Evolutionary conservation across 352 stramenopile genomes (phyloP).

Genomic region (Thalassiosira gravida): DNA sequence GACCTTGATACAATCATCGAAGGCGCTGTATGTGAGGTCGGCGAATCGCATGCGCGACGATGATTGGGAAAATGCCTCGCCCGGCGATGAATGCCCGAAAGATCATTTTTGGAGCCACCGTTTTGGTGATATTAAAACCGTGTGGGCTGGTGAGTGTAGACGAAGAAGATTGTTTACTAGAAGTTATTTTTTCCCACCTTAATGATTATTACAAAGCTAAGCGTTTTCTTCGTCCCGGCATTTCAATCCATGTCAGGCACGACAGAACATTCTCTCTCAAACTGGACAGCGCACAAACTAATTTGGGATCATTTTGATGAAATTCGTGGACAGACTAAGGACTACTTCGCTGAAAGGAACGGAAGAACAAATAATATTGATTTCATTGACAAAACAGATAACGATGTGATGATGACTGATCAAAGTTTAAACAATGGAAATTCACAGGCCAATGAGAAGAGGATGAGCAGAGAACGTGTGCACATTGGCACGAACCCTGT

Average conservation of each 20-base stretch:
- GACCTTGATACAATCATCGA: slow-evolving; percentile 68
- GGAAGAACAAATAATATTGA: too few species aligned
- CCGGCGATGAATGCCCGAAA: slow-evolving; percentile 55
- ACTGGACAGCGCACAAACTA: slow-evolving; percentile 58
- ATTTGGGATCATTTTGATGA: slow-evolving; percentile 84
- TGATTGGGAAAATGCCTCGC: slow-evolving; percentile 36
- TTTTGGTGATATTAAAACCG: slow-evolving; percentile 72
- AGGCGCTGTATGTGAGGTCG: slow-evolving; percentile 67
- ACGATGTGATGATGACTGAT: too few species aligned
- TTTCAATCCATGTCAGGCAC: slow-evolving; percentile 50
- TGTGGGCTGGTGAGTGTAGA: slow-evolving; percentile 54
- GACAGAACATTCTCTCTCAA: slow-evolving; percentile 75
- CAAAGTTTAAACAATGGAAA: too few species aligned
- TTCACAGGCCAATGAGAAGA: too few species aligned
- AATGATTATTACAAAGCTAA: too few species aligned
- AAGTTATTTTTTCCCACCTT: not conserved
- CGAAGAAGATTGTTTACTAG: not conserved
- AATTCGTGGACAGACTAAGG: not conserved
- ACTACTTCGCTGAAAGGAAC: too few species aligned
- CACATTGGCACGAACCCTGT: too few species aligned
- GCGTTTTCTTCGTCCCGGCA: too few species aligned
- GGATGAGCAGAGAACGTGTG: too few species aligned
- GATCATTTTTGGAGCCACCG: slow-evolving; percentile 76
- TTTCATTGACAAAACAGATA: too few species aligned
- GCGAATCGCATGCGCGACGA: slow-evolving; percentile 56